Conservation (phyloP, 305 asterid species). For the Stenogyne calaminthoides region DNA sequence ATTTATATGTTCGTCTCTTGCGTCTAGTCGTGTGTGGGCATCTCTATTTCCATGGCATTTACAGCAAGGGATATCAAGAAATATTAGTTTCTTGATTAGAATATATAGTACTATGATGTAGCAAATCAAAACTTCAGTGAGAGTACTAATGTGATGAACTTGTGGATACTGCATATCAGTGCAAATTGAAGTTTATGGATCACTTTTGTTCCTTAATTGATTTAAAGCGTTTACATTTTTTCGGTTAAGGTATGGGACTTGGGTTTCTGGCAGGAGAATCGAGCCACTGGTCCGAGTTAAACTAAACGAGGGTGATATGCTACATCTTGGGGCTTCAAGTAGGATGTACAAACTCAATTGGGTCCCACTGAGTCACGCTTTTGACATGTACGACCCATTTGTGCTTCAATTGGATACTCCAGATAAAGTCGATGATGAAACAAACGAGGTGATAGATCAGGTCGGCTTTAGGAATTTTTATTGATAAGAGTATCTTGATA, state of each 20-base stretch:
- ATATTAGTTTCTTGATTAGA: background rate
- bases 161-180: background rate
- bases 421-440: slow-evolving; percentile 36
- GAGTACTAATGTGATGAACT: background rate
- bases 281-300: slow-evolving; percentile 42
- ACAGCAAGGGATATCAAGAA: background rate
- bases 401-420: slow-evolving; percentile 46
- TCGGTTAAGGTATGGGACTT: slow-evolving; percentile 88
- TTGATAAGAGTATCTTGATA: no score
- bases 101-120: no score
- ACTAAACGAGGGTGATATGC: slow-evolving; percentile 62
- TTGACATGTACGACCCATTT: slow-evolving; percentile 59
- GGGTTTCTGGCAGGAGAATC: slow-evolving; percentile 80
- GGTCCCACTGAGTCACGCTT: slow-evolving; percentile 72
- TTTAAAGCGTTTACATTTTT: slow-evolving; percentile 22
- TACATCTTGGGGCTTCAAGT: slow-evolving; percentile 76
- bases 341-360: slow-evolving; percentile 75
- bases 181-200: slow-evolving; percentile 16
- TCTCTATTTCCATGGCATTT: background rate
- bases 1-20: background rate
- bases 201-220: slow-evolving; percentile 21
- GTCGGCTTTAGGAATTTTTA: no score
- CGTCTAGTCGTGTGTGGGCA: background rate
- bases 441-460: no score
- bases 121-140: no score